A percentile compares a stretch with the other conserved stretches of the same genome.
Conservation (phyloP, 352 stramenopile species). For the Sclerospora graminicola region DNA sequence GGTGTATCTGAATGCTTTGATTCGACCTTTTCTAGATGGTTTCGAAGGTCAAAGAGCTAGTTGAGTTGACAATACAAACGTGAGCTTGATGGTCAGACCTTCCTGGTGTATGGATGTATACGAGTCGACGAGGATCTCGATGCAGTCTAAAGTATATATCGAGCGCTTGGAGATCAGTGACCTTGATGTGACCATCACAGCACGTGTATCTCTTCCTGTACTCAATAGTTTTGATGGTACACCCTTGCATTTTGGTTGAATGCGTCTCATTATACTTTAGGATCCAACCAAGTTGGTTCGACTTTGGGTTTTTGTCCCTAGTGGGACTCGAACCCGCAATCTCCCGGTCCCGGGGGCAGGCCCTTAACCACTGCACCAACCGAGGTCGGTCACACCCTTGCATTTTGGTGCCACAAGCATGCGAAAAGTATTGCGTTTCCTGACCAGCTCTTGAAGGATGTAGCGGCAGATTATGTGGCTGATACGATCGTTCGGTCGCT, state of each 20-base stretch:
- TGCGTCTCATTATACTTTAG: too few species aligned
- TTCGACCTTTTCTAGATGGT: conserved; percentile 32
- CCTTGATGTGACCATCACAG: conserved; percentile 58
- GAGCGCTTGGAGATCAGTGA: conserved; percentile 43
- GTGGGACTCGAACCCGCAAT: too few species aligned
- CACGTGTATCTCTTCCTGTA: conserved; percentile 63
- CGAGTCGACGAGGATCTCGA: conserved; percentile 19
- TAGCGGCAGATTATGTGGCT: conserved; percentile 73
- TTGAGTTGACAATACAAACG: not conserved
- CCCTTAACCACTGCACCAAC: too few species aligned
- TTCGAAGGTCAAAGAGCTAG: conserved; percentile 13
- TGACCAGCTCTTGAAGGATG: conserved; percentile 73
- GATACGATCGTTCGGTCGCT: conserved; percentile 71
- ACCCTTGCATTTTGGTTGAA: conserved; percentile 52
- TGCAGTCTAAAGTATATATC: conserved; percentile 53
- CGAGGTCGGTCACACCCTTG: too few species aligned
- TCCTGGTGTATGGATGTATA: conserved; percentile 15
- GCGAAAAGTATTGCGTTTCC: conserved; percentile 57
- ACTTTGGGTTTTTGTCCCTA: too few species aligned
- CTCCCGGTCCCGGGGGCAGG: too few species aligned
- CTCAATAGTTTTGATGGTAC: conserved; percentile 79
- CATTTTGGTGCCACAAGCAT: conserved; percentile 43
- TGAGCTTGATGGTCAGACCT: not conserved
- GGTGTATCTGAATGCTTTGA: conserved; percentile 32
- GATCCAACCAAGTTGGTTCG: too few species aligned